Evolutionary conservation across 164 flowering plant species (phyloP), one percentile per base, ranked within the genome.

Genomic region (Liriodendron chinense): DNA sequence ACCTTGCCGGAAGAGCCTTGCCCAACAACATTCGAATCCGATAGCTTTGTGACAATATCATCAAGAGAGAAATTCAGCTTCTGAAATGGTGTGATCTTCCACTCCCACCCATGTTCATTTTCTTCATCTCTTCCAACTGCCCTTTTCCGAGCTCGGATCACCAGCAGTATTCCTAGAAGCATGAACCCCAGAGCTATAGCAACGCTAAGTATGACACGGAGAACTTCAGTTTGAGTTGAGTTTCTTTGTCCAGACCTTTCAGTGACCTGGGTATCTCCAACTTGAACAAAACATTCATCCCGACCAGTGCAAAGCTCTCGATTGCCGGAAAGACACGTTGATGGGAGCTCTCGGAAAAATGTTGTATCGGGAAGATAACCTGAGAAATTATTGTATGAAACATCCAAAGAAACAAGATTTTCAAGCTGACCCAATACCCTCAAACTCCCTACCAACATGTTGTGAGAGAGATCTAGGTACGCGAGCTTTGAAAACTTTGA

Each of bases 1-100:
- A 90, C 93, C 77, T 84, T 53, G 2, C 93, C 91, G 2, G 93
- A 90, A 64, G 84, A 76, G 7, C 93, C 93, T 72, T 78, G 84
- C 20, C 93, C 93, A 2, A 88, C 76, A 12, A 90, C 76, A 69
- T 87, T 88, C 9, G 85, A 75, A 56, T 88, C 91, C 9, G 82
- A 76, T 22, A 90, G 79, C 34, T 69, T 75, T 20, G 72, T 74
- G 7, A 88, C 57, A 47, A 90, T 73, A 47, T 90, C 89, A 61
- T 80, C 76, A 0, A 90, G 71, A 9, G 90, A 78, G 83, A 90
- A 88, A 69, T 78, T 84, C 20, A 90, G 78, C 84, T 87, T 90
- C 62, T 88, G 93, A 64, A 86, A 90, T 70, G 86, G 89, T 22
- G 87, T 88, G 72, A 90, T 80, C 22, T 85, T 79, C 91, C 91